Conservation (phyloP, 169 alveolate species). For the Perkinsus marinus region DNA sequence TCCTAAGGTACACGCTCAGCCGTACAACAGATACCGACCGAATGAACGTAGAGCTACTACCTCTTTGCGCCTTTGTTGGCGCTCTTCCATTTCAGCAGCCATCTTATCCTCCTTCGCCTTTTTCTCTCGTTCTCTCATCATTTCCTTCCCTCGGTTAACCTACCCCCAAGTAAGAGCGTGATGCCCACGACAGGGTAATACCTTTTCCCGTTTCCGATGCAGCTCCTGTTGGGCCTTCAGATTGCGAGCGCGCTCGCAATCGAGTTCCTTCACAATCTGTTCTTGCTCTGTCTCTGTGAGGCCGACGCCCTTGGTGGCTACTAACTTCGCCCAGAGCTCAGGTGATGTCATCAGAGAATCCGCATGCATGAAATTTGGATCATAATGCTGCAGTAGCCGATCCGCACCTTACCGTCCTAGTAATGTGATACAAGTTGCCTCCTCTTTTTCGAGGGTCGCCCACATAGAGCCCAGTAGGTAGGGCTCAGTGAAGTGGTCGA, state of each 20-base stretch:
- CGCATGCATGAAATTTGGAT: background rate
- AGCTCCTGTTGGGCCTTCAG: background rate
- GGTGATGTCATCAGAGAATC: background rate
- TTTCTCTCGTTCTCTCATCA: background rate
- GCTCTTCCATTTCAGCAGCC: background rate
- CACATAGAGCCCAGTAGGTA: too few relatives aligned
- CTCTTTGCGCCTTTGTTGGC: background rate
- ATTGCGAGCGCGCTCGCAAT: background rate
- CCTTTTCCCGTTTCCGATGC: background rate
- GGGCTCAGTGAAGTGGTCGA: too few relatives aligned
- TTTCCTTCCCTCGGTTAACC: background rate
- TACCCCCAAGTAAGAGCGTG: background rate
- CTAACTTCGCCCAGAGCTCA: background rate
- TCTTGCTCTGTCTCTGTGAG: background rate
- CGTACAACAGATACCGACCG: background rate
- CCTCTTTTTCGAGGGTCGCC: too few relatives aligned
- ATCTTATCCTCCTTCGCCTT: background rate
- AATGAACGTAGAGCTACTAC: background rate
- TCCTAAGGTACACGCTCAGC: background rate
- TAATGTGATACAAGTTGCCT: too few relatives aligned
- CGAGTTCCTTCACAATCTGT: background rate
- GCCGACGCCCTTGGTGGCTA: background rate
- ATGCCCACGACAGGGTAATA: background rate
- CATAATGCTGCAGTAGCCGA: background rate
- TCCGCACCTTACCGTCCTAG: too few relatives aligned